Evolutionary conservation across 345 rosid genomes (phyloP).

Genomic region (Luvunga scandens): DNA sequence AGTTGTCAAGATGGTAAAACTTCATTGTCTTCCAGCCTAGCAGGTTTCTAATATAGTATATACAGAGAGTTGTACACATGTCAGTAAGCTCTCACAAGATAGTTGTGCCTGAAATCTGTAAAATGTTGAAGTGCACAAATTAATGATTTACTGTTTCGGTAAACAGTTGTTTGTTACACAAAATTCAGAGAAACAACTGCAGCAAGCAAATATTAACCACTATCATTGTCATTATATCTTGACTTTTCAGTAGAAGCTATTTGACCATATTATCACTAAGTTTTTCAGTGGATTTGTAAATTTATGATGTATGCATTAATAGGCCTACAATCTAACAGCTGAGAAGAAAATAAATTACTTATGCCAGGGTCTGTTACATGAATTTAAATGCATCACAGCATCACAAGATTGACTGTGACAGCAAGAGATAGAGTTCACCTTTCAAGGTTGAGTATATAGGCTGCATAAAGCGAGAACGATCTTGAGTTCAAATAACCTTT

Average conservation of each 20-base stretch:
- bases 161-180: background rate
- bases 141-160: background rate
- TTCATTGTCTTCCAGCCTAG: background rate
- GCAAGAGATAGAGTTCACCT: slow-evolving; percentile 40
- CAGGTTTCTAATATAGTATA: background rate
- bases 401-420: background rate
- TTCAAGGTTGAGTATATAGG: slow-evolving; percentile 64
- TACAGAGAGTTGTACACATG: background rate
- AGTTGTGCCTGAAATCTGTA: background rate
- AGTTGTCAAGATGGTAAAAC: background rate
- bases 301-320: background rate
- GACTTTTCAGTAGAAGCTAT: background rate
- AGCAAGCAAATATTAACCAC: background rate
- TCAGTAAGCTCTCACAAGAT: background rate
- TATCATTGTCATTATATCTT: background rate
- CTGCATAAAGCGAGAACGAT: slow-evolving; percentile 52
- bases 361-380: too few species aligned
- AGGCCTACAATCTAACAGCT: background rate
- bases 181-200: background rate
- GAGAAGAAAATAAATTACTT: background rate
- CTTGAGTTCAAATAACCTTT: slow-evolving; percentile 59
- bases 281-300: background rate
- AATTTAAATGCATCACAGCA: background rate
- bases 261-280: background rate
- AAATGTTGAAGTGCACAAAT: background rate